Conservation (phyloP, 2,329 filamentous ascomycete genomes). For the Ascochyta clinopodiicola region DNA sequence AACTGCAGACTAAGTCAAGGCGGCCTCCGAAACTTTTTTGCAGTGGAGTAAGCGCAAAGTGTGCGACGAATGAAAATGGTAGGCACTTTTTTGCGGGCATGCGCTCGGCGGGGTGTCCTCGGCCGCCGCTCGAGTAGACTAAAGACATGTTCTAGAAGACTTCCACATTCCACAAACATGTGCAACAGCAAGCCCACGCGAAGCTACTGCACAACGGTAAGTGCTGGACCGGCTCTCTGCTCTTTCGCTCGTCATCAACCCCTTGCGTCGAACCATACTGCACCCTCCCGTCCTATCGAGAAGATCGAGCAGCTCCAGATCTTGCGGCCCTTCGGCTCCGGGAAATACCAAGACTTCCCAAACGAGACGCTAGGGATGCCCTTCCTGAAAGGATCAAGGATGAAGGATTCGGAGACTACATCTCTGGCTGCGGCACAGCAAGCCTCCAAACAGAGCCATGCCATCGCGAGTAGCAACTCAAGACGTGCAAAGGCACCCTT, state of each 20-base stretch:
- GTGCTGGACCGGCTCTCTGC: neutral
- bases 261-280: neutral
- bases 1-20: neutral
- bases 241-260: neutral
- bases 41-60: neutral
- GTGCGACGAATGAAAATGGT: neutral
- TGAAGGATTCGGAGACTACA: neutral
- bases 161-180: conserved; percentile 3
- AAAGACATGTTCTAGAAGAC: conserved; percentile 14
- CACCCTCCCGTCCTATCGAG: neutral
- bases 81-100: neutral
- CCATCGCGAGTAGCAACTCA: neutral
- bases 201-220: conserved; percentile 14
- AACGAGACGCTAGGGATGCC: neutral
- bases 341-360: neutral
- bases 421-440: conserved; percentile 4
- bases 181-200: neutral
- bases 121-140: neutral
- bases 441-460: neutral
- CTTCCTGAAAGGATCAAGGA: conserved; percentile 1
- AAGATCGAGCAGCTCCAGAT: neutral
- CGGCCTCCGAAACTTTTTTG: conserved; percentile 3
- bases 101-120: neutral
- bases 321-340: neutral
- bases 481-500: neutral